Evolutionary conservation across 2,329 filamentous ascomycete genomes (phyloP), one percentile per base, ranked within the genome.

Genomic region (Lachnellula occidentalis): DNA sequence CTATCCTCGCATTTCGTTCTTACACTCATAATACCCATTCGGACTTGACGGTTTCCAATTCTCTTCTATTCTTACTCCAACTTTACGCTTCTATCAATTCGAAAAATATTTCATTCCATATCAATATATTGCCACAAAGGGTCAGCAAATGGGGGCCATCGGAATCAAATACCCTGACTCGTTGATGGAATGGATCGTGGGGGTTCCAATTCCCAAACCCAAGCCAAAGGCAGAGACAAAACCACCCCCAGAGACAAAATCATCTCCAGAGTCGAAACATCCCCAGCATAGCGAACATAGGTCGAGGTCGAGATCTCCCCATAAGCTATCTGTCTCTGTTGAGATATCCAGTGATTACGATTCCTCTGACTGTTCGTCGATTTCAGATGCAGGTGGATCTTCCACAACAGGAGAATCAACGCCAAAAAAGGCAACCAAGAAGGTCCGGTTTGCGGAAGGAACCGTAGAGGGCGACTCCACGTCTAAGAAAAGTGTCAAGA

Each of bases 131-230:
- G 21, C n/a, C 15, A 45, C 17, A 21, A 45, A 24, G 49, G 24
- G 49, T 31, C 8, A 11, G 27, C 27, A 31, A 34, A 41, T 15
- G 27, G 34, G 7, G 15, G n/a, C n/a, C 21, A 15, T 39, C 22
- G 21, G 9, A 9, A 9, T 19, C 37, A 19, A n/a, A n/a, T 36
- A 52, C 39, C 42, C 42, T 8, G 34, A 52, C 15, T 52, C 50
- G 19, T 12, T 52, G n/a, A 24, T 47, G 21, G 50, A 47, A 14
- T 52, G 50, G 50, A 27, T 52, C 11, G 36, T 43, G 5, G 50
- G 50, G 9, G 19, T 14, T 34, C 17, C 34, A 24, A 39, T 47
- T 11, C 34, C 21, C 31, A 34, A 14, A 22, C n/a, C 14, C 31
- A 22, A 41, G 21, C 22, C 41, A 48, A 31, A 48, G 34, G 34